Base-by-base conservation (phyloP, 169 alveolate genomes). In the Theileria annulata region DNA sequence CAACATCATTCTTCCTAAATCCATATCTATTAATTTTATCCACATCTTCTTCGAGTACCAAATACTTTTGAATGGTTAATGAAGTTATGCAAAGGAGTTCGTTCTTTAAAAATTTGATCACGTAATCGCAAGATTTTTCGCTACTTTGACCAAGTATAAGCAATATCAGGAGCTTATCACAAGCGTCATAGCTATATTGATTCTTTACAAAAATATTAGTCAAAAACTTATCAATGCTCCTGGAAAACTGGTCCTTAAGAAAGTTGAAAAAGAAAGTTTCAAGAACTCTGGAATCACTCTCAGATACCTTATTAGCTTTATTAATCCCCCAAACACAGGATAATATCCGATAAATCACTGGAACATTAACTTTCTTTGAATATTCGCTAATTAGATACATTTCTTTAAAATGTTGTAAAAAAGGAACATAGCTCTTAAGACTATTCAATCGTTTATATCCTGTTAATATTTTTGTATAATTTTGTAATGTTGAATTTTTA, bases 251-350 rank as follows among this genome's bases (percentile, higher is more conserved):
- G 8, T 42, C 77, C 77, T 12, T 69, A 3, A 69, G 13, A 17
- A 48, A 15, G 27, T 63, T 63, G 33, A 63, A 63, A 63, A 63
- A 31, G 25, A 63, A 15, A 67, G 71, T 63, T 15, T 30, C 47
- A 30, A 35, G 25, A 17, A 63, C 51, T 63, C 71, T 30, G 4
- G 71, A 5, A 33, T 63, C 71, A 15, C 23, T 31, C 10, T 63
- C 51, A 23, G 47, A 35, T 25, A 62, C 28, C 15, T 17, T 21
- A 2, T 71, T 77, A 51, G 71, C 48, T 25, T 19, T n/a, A 9
- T 79, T 31, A 31, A 79, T 4, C 4, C 70, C 87, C 17, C 28
- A 75, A 49, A 79, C 79, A 33, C 63, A 62, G 12, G 80, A 73
- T 6, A 69, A 17, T 19, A 79, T 79, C 42, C 81, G 80, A 42